Conservation (phyloP, 768 basidiomycete species). For the Tremella yokohamensis region DNA sequence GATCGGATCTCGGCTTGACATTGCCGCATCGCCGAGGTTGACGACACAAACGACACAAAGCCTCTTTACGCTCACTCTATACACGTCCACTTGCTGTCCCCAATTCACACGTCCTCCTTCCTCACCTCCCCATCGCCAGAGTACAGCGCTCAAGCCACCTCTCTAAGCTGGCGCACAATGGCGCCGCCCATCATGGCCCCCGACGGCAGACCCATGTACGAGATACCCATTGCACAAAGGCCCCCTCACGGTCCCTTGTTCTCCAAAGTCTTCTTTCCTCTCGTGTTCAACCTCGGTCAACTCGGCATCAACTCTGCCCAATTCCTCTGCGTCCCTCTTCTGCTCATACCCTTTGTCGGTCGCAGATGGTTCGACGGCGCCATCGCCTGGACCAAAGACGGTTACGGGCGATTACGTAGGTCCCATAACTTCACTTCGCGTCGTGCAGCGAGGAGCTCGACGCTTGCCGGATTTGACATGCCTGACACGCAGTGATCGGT, state of each 20-base stretch:
- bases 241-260: slow-evolving; percentile 37
- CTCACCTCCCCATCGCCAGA: background rate
- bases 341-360: slow-evolving; percentile 61
- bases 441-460: no score
- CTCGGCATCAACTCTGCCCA: slow-evolving; percentile 71
- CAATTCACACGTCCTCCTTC: background rate
- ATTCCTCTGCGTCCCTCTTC: slow-evolving; percentile 65
- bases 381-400: slow-evolving; percentile 75
- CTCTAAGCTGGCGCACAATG: background rate
- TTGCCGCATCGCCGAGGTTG: background rate
- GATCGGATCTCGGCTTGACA: background rate
- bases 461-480: no score
- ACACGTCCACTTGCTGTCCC: background rate
- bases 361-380: slow-evolving; percentile 63
- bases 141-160: background rate
- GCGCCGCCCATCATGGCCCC: background rate
- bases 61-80: background rate
- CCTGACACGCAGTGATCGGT: slow-evolving; percentile 35
- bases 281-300: slow-evolving; percentile 61
- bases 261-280: slow-evolving; percentile 38
- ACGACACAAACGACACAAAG: no score
- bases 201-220: slow-evolving; percentile 31
- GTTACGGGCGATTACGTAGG: slow-evolving; percentile 67
- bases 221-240: slow-evolving; percentile 49
- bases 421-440: slow-evolving; percentile 1